Percentiles rank a stretch among this genome's conserved stretches.
Evolutionary conservation across 768 basidiomycete species (phyloP).

Genomic region (Trametes villosa): DNA sequence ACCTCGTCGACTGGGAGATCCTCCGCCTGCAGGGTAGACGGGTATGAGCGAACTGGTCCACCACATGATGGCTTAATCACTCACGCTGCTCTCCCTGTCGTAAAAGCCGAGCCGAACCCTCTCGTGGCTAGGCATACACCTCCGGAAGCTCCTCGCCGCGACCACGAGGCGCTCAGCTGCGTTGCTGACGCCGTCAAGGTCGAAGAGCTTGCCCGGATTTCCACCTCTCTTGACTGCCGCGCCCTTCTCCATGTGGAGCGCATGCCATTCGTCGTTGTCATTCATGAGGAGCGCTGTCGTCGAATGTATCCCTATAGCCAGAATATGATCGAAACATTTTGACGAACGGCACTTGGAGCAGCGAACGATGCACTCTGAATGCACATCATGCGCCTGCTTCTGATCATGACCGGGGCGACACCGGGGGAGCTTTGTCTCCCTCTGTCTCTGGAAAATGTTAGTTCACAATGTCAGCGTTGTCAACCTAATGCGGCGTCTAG

Average conservation of each 20-base stretch:
- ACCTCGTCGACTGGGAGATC: neutral
- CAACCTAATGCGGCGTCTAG: too few species aligned
- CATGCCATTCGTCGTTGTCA: neutral
- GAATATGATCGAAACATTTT: conserved; percentile 43
- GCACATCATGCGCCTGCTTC: neutral
- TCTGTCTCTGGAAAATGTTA: too few species aligned
- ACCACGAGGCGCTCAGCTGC: conserved; percentile 43
- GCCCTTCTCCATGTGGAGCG: neutral
- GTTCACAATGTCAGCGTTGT: too few species aligned
- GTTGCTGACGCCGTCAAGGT: neutral
- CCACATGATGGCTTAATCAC: neutral
- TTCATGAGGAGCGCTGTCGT: conserved; percentile 38
- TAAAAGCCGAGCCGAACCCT: conserved; percentile 61
- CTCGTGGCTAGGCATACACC: conserved; percentile 51
- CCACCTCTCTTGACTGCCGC: neutral
- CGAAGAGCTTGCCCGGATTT: neutral
- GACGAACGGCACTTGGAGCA: conserved; percentile 45
- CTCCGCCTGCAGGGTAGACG: neutral
- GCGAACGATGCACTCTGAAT: conserved; percentile 26
- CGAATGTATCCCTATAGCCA: conserved; percentile 42
- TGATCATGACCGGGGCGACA: too few species aligned
- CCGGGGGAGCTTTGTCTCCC: too few species aligned
- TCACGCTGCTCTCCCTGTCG: conserved; percentile 39
- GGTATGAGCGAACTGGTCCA: neutral
- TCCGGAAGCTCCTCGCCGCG: conserved; percentile 51